Conservation (phyloP, 495 filamentous ascomycete genomes). For the Stereocaulon alpinum region DNA sequence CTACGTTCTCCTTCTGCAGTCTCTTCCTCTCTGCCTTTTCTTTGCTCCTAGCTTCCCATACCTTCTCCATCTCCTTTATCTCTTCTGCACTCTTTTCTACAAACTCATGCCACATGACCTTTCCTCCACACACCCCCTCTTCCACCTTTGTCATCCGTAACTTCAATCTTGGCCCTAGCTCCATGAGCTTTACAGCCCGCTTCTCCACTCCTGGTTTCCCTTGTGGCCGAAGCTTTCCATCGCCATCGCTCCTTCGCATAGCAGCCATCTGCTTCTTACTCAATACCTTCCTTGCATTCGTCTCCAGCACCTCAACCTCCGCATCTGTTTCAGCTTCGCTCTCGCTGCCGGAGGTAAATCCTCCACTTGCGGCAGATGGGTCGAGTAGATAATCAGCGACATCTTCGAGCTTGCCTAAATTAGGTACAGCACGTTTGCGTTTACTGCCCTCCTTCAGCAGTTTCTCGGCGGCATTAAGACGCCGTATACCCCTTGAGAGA, state of each 20-base stretch:
- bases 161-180: conserved; percentile 83
- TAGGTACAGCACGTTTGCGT: conserved; percentile 60
- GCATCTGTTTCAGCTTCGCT: conserved; percentile 90
- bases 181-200: conserved; percentile 78
- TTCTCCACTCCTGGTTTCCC: conserved; percentile 52
- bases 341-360: conserved; percentile 86
- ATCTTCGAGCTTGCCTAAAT: conserved; percentile 82
- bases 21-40: conserved; percentile 83
- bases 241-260: conserved; percentile 33
- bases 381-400: conserved; percentile 92
- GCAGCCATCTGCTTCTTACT: conserved; percentile 50
- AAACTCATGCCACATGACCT: conserved; percentile 96
- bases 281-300: conserved; percentile 58
- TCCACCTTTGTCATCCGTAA: conserved; percentile 91
- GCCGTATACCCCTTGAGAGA: conserved; percentile 68
- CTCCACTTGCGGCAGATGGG: conserved; percentile 58
- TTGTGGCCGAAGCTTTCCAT: conserved; percentile 28
- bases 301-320: conserved; percentile 82
- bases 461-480: conserved; percentile 82
- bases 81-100: conserved; percentile 74
- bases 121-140: conserved; percentile 82
- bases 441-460: conserved; percentile 45
- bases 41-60: conserved; percentile 76
- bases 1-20: conserved; percentile 44
- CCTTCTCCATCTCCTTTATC: conserved; percentile 61